phyloP scores from a whole-genome alignment of 176 grass and related monocot genomes.

The Carex parvula region DNA sequence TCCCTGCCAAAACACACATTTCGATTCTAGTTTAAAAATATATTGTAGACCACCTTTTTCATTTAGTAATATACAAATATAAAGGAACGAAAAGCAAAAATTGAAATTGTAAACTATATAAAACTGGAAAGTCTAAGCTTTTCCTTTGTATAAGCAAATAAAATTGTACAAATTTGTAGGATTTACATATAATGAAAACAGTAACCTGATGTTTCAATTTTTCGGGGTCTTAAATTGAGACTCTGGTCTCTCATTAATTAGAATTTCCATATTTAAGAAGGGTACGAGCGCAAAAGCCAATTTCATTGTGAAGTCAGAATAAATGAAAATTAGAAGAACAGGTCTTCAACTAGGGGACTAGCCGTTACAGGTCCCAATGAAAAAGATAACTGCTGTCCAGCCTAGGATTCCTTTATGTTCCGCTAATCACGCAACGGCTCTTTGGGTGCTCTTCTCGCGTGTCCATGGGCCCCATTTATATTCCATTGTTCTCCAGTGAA shows the following conservation, averaged over 20 bases:
- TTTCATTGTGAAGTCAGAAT: not conserved
- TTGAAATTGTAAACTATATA: no score
- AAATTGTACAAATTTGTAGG: not conserved
- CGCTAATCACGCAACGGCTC: constrained; percentile 20
- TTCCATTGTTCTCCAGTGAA: not conserved
- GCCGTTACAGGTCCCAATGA: constrained; percentile 19
- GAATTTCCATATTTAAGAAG: constrained; percentile 1
- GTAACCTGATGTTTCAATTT: not conserved
- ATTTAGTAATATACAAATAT: not conserved
- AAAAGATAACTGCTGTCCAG: not conserved
- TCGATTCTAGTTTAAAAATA: not conserved
- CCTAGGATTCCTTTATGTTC: constrained; percentile 25
- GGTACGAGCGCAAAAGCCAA: constrained; percentile 18
- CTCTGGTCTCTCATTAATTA: constrained; percentile 2
- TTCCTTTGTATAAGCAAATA: no score
- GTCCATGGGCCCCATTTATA: not conserved
- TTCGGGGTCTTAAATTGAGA: constrained; percentile 26
- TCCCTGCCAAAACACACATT: not conserved
- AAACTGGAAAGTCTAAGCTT: no score
- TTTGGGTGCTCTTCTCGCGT: constrained; percentile 4
- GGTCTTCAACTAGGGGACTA: constrained; percentile 18
- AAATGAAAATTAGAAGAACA: constrained; percentile 1
- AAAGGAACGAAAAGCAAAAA: not conserved
- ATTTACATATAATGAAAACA: not conserved
- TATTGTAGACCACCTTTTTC: not conserved